A percentile compares a stretch with the other conserved stretches of the same genome.
Evolutionary conservation across 345 rosid genomes (phyloP).

Genomic region (Aquilaria sinensis): DNA sequence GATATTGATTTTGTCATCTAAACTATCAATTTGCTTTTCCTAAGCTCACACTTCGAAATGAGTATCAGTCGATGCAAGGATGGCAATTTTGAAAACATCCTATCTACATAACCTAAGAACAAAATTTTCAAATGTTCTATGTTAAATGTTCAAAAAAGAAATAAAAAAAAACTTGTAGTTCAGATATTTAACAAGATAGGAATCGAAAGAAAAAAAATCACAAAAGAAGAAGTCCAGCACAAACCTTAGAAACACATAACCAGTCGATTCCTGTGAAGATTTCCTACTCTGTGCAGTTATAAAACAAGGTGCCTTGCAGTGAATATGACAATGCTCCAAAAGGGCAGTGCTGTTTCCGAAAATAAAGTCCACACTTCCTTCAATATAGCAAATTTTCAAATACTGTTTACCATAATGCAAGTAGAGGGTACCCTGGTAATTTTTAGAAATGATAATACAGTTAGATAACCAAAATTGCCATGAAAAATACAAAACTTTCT

Average conservation of each 20-base stretch:
- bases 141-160: too few species aligned
- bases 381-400: constrained; percentile 80
- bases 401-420: constrained; percentile 91
- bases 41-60: too few species aligned
- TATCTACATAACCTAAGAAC: too few species aligned
- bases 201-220: background rate
- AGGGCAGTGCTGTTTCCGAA: constrained; percentile 94
- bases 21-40: too few species aligned
- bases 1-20: too few species aligned
- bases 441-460: too few species aligned
- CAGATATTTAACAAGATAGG: background rate
- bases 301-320: constrained; percentile 83
- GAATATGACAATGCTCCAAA: constrained; percentile 93
- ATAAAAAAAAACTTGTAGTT: background rate
- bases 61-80: too few species aligned
- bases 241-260: constrained; percentile 86
- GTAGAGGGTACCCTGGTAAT: constrained; percentile 78
- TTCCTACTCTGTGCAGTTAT: constrained; percentile 97
- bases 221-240: constrained; percentile 2
- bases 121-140: too few species aligned
- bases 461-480: too few species aligned
- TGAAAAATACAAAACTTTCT: too few species aligned
- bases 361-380: constrained; percentile 93
- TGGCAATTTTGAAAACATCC: too few species aligned
- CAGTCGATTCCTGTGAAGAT: constrained; percentile 87